A percentile compares a stretch with the other conserved stretches of the same genome.
Evolutionary conservation across 768 basidiomycete species (phyloP).

Genomic region (Cystobasidiopsis lactophilus): DNA sequence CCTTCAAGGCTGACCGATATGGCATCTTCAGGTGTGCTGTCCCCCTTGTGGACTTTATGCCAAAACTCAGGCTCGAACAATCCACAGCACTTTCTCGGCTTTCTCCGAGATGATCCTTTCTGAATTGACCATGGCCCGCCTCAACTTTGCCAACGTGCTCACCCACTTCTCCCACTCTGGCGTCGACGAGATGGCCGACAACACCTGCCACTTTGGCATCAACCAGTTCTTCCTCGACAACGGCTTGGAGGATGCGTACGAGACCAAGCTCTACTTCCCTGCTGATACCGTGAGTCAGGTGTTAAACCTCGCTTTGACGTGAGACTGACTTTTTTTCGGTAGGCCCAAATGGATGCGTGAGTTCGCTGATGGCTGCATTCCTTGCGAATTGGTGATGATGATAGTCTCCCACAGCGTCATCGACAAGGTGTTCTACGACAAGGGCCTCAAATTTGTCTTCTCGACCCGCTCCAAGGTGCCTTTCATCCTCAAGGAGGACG

Average conservation of each 20-base stretch:
- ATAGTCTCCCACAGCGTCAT: constrained; percentile 23
- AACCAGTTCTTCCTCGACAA: constrained; percentile 75
- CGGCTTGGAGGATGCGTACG: constrained; percentile 51
- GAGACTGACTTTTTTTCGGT: too few relatives aligned
- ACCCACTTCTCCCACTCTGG: constrained; percentile 79
- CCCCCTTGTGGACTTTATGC: background rate
- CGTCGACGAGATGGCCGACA: constrained; percentile 27
- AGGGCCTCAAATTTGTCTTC: constrained; percentile 63
- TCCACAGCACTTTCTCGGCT: constrained; percentile 68
- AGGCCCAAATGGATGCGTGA: constrained; percentile 50
- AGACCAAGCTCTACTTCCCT: constrained; percentile 64
- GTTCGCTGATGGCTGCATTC: background rate
- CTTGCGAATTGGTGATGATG: constrained; percentile 10
- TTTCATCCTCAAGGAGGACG: constrained; percentile 54
- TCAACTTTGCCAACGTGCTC: constrained; percentile 70
- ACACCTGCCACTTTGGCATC: constrained; percentile 39
- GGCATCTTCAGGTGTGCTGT: constrained; percentile 27
- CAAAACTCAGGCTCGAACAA: background rate
- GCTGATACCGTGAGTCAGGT: constrained; percentile 35
- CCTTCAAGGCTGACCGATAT: constrained; percentile 47
- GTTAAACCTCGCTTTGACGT: too few relatives aligned
- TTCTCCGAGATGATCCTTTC: constrained; percentile 81
- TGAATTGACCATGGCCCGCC: constrained; percentile 75
- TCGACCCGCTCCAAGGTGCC: constrained; percentile 78
- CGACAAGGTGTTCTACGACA: constrained; percentile 56